These are phyloP conservation scores for Geotrichum macrosporum DNA, from an alignment of 1,139 yeast genomes.

Conservation along the genomic window DNA sequence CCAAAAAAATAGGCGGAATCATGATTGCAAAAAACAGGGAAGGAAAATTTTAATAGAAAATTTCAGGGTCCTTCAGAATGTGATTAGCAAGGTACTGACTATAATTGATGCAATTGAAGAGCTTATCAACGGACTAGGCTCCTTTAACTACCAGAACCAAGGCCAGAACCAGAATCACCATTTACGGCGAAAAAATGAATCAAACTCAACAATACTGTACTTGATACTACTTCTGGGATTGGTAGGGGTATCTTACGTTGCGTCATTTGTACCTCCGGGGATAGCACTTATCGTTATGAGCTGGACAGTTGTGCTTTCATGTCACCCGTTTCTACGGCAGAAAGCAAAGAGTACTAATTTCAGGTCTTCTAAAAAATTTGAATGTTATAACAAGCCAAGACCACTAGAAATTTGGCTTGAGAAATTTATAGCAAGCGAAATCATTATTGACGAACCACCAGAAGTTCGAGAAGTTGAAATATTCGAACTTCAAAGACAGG, in stretches of 20 bases:
- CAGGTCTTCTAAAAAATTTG: conserved; percentile 1
- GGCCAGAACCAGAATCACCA: no score
- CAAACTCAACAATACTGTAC: conserved; percentile 54
- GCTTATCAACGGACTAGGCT: conserved; percentile 60
- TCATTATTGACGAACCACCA: conserved; percentile 64
- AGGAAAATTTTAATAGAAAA: conserved; percentile 48
- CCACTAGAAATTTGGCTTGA: conserved; percentile 27
- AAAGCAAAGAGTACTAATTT: conserved; percentile 28
- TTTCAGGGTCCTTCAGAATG: conserved; percentile 59
- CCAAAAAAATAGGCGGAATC: conserved; percentile 13
- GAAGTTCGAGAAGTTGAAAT: conserved; percentile 57
- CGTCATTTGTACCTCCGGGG: conserved; percentile 67
- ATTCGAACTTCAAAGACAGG: conserved; percentile 67
- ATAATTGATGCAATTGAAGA: conserved; percentile 52
- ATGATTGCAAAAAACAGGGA: no score
- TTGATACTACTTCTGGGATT: conserved; percentile 46
- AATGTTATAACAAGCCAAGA: no score
- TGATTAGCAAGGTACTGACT: conserved; percentile 53
- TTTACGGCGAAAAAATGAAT: conserved; percentile 70
- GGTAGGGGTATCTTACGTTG: conserved; percentile 47
- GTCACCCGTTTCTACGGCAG: conserved; percentile 36
- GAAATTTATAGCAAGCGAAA: conserved; percentile 45
- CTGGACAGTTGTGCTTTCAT: conserved; percentile 28
- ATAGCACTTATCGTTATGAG: conserved; percentile 55
- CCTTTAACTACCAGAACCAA: no score